Percentiles rank a stretch among this genome's conserved stretches.
These are phyloP conservation scores for Bombardia bombarda DNA, from an alignment of 495 filamentous ascomycete genomes.

Conservation along the genomic window DNA sequence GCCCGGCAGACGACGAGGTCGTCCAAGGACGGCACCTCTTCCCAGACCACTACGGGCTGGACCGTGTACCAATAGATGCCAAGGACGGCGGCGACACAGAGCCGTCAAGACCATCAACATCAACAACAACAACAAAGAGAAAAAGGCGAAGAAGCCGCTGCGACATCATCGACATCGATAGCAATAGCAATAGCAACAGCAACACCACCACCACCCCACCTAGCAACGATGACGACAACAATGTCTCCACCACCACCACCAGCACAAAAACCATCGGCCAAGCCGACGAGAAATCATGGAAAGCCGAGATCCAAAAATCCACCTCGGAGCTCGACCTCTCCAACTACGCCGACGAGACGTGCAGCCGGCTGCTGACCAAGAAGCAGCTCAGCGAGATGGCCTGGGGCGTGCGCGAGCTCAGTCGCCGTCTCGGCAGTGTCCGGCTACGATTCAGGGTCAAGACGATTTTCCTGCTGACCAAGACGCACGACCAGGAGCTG, in stretches of 20 bases:
- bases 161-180: slow-evolving; percentile 3
- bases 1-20: not conserved
- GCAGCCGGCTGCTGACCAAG: slow-evolving; percentile 70
- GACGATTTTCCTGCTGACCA: slow-evolving; percentile 82
- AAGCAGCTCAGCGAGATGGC: slow-evolving; percentile 93
- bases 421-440: slow-evolving; percentile 74
- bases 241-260: not conserved
- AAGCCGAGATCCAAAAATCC: slow-evolving; percentile 21
- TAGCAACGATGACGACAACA: not conserved
- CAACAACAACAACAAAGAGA: not conserved
- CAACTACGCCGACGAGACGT: slow-evolving; percentile 17
- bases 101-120: too few species aligned
- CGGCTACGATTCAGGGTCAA: slow-evolving; percentile 70
- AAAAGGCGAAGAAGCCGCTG: slow-evolving; percentile 4
- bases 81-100: slow-evolving; percentile 19
- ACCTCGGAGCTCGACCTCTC: slow-evolving; percentile 19
- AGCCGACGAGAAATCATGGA: slow-evolving; percentile 39
- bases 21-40: too few species aligned
- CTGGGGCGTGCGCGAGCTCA: slow-evolving; percentile 84
- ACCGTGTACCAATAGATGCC: slow-evolving; percentile 24
- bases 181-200: too few species aligned
- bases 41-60: slow-evolving; percentile 10
- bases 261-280: slow-evolving; percentile 22
- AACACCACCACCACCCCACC: not conserved
- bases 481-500: slow-evolving; percentile 76